Percentiles rank a stretch among this genome's conserved stretches.
These are phyloP conservation scores for Croton laevigatus DNA, from an alignment of 441 rosid genomes.

Conservation along the genomic window DNA sequence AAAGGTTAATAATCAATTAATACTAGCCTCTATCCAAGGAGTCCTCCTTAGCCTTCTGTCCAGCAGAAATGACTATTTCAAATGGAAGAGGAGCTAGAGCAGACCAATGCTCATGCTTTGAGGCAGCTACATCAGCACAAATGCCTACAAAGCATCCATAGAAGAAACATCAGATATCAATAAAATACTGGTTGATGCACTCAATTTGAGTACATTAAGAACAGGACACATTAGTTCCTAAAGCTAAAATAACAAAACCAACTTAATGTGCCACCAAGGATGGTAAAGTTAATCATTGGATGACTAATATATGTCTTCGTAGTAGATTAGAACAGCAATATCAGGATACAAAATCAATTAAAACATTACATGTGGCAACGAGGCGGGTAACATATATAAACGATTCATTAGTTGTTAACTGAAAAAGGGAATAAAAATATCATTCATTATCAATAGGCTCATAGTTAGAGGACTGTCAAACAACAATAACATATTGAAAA, in stretches of 20 bases:
- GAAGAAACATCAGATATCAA: constrained; percentile 22
- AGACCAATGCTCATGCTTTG: constrained; percentile 89
- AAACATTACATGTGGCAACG: not conserved
- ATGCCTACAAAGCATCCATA: constrained; percentile 50
- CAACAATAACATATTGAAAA: not conserved
- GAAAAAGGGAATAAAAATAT: not conserved
- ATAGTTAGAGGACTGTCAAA: not conserved
- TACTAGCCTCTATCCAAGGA: constrained; percentile 61
- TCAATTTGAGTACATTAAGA: not conserved
- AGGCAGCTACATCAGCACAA: constrained; percentile 73
- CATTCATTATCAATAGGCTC: not conserved
- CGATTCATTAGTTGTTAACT: not conserved
- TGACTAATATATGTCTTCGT: not conserved
- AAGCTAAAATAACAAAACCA: not conserved
- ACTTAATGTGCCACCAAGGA: not conserved
- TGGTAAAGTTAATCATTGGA: not conserved
- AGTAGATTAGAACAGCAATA: not conserved
- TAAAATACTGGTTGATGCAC: not conserved
- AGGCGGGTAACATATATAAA: not conserved
- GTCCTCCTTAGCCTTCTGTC: constrained; percentile 89
- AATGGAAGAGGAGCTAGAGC: constrained; percentile 96
- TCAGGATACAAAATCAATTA: not conserved
- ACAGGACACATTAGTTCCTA: not conserved
- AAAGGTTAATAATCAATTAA: constrained; percentile 16
- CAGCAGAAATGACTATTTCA: constrained; percentile 92